Conservation (phyloP, 805 yeast species). For the Myxozyma geophila region DNA sequence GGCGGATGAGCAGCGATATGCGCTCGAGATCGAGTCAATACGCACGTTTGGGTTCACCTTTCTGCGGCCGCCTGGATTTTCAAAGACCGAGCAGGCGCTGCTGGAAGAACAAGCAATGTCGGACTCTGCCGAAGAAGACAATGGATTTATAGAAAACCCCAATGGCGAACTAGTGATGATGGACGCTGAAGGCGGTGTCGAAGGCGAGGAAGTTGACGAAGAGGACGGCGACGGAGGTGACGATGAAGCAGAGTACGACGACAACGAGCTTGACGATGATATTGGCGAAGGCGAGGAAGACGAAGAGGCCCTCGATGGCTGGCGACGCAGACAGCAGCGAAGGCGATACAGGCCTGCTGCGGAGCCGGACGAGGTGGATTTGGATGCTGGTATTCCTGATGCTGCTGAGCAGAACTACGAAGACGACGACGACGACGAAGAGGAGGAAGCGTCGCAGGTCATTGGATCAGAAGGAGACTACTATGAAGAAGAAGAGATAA, state of each 20-base stretch:
- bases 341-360: constrained; percentile 24
- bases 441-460: constrained; percentile 2
- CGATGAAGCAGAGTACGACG: constrained; percentile 33
- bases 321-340: constrained; percentile 39
- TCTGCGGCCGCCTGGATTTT: constrained; percentile 63
- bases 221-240: constrained; percentile 40
- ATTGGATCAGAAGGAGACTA: constrained; percentile 14
- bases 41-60: constrained; percentile 54
- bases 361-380: constrained; percentile 36
- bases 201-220: constrained; percentile 40
- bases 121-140: constrained; percentile 45
- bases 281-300: constrained; percentile 41
- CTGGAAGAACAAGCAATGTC: constrained; percentile 40
- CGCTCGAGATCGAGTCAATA: constrained; percentile 39
- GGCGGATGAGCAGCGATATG: constrained; percentile 21
- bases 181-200: constrained; percentile 37
- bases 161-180: constrained; percentile 20
- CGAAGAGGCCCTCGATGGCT: constrained; percentile 37
- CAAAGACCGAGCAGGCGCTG: constrained; percentile 53
- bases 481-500: constrained; percentile 15
- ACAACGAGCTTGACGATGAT: constrained; percentile 34
- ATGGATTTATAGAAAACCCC: constrained; percentile 45
- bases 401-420: constrained; percentile 42
- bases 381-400: constrained; percentile 38
- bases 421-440: constrained; percentile 29